Conservation (phyloP, 495 filamentous ascomycete genomes). For the Glarea lozoyensis region DNA sequence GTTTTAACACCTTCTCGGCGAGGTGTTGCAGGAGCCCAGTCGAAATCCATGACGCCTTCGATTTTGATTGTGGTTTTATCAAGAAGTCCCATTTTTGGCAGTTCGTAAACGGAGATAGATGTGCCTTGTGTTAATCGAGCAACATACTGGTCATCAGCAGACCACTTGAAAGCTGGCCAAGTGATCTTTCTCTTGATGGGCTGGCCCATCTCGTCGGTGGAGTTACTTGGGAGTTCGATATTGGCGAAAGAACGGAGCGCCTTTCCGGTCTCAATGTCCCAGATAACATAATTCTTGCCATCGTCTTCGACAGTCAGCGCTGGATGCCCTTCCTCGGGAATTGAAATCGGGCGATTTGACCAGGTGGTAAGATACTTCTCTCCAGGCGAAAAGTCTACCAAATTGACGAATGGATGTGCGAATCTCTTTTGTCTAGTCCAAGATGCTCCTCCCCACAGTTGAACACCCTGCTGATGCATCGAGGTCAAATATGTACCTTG, state of each 20-base stretch:
- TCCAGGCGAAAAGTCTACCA: constrained; percentile 88
- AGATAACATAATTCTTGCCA: constrained; percentile 97
- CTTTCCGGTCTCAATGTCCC: constrained; percentile 88
- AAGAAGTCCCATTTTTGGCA: constrained; percentile 83
- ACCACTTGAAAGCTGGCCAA: constrained; percentile 99
- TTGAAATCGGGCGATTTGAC: constrained; percentile 84
- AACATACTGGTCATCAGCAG: constrained; percentile 92
- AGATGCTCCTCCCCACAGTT: constrained; percentile 85
- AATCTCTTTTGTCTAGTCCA: constrained; percentile 91
- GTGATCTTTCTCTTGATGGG: constrained; percentile 81
- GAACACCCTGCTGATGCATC: constrained; percentile 89
- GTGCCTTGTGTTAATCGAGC: constrained; percentile 81
- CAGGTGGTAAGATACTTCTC: constrained; percentile 94
- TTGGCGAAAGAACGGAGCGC: constrained; percentile 87
- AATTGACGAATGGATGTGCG: constrained; percentile 87
- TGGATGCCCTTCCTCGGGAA: constrained; percentile 77
- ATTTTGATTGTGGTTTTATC: constrained; percentile 88
- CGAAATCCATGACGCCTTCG: constrained; percentile 93
- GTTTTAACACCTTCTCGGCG: constrained; percentile 71
- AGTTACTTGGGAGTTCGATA: constrained; percentile 59
- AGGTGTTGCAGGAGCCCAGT: constrained; percentile 83
- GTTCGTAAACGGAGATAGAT: constrained; percentile 89
- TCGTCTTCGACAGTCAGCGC: constrained; percentile 82
- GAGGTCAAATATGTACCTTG: constrained; percentile 89
- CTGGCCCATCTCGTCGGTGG: constrained; percentile 50